phyloP scores from a whole-genome alignment of 345 rosid genomes.

The Citrus mangshanensis region DNA sequence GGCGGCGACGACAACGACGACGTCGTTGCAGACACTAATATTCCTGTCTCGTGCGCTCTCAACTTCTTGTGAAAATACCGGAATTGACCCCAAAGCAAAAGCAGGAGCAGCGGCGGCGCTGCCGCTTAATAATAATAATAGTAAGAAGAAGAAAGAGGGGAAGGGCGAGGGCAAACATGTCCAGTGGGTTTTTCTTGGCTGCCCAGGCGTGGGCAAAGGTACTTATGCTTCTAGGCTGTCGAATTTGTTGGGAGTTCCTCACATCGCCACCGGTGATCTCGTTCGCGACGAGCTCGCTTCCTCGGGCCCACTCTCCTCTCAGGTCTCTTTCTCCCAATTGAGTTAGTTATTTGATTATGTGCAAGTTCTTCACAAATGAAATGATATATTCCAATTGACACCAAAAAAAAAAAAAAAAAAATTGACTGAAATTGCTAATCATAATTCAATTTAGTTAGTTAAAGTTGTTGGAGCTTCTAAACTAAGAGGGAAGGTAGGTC shows the following conservation, averaged over 20 bases:
- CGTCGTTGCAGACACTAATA: slow-evolving; percentile 12
- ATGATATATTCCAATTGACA: too few species aligned
- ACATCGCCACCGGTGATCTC: slow-evolving; percentile 98
- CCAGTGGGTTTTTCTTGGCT: slow-evolving; percentile 97
- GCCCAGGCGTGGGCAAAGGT: slow-evolving; percentile 99
- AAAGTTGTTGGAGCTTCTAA: neutral
- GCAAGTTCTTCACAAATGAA: neutral
- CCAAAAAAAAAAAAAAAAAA: too few species aligned
- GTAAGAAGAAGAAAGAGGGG: too few species aligned
- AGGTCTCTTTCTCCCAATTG: slow-evolving; percentile 38
- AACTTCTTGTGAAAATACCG: slow-evolving; percentile 31
- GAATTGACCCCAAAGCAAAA: slow-evolving; percentile 34
- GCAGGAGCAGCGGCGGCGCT: slow-evolving; percentile 15
- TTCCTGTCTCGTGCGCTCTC: slow-evolving; percentile 23
- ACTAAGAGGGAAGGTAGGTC: neutral
- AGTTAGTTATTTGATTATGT: neutral
- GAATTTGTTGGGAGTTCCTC: slow-evolving; percentile 76
- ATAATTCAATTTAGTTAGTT: too few species aligned
- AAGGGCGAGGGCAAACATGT: slow-evolving; percentile 41
- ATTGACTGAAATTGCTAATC: too few species aligned
- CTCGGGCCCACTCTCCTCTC: slow-evolving; percentile 68
- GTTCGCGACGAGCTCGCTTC: slow-evolving; percentile 89
- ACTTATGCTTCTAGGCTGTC: slow-evolving; percentile 95
- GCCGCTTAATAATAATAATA: slow-evolving; percentile 10
- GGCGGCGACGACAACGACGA: neutral